Evolutionary conservation across 495 filamentous ascomycete species (phyloP), one percentile per base, ranked within the genome.

Genomic region (Sporormia fimetaria): DNA sequence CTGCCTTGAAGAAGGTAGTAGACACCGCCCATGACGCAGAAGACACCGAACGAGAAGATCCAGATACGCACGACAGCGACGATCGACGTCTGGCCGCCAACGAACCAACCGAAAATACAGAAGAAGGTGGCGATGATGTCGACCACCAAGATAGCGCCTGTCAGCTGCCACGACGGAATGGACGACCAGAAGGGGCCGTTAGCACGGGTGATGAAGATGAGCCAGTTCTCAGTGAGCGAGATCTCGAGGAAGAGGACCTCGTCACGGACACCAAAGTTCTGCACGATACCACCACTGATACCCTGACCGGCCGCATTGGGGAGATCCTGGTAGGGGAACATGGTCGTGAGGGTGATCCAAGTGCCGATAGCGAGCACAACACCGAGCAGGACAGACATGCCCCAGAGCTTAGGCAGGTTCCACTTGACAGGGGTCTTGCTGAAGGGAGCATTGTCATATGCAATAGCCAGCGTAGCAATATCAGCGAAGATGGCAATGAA

Each of bases 401-500:
- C 86, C 87, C 87, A 94, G 17, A 93, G 73, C 67, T 83, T 85
- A 46, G 83, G 87, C 32, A 86, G 63, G 60, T 94, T 92, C 87
- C 87, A 94, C 66, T 92, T 88, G 63, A 92, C 86, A 15, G 87
- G 87, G 9, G 74, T 71, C 65, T 76, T 78, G 46, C 80, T 83
- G 71, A 79, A 93, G 9, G 85, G 83, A 14, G 87, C 87, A 54
- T 87, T 87, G 61, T 94, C 87, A 63, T 93, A 94, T 39, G 87
- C 87, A 51, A 94, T 90, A 34, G 87, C 81, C 33, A 94, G 68
- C 37, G 87, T 94, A 45, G 87, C 87, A 51, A 94, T 81, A 61
- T 94, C 87, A 40, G 87, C 87, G 62, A 93, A 93, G 47, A 94
- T 90, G 55, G 87, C 87, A 54, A 93, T 83, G 64, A 93, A 87